Evolutionary conservation across 2,329 filamentous ascomycete genomes (phyloP).

Genomic region (Knufia fluminis): DNA sequence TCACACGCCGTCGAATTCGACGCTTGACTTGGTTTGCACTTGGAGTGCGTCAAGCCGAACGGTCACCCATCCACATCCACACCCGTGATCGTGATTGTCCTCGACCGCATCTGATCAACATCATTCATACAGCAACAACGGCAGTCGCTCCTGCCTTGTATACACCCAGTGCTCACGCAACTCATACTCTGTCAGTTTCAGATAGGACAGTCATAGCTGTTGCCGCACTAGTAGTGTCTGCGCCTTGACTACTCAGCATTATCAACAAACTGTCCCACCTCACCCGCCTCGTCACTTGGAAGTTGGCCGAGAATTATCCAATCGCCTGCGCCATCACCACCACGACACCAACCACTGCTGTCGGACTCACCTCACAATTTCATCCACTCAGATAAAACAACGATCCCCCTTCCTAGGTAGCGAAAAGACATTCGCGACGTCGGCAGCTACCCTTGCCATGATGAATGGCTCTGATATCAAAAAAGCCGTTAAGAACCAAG

Average conservation of each 20-base stretch:
- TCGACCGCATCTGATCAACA: neutral
- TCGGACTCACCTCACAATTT: constrained; percentile 4
- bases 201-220: neutral
- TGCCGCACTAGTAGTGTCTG: neutral
- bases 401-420: constrained; percentile 11
- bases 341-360: neutral
- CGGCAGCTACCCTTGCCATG: constrained; percentile 27
- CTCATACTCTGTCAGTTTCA: neutral
- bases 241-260: neutral
- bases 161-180: neutral
- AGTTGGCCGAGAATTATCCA: constrained; percentile 3
- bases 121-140: neutral
- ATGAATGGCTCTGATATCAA: constrained; percentile 59
- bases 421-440: constrained; percentile 18
- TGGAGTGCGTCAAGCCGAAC: neutral
- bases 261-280: constrained; percentile 3
- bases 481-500: constrained; percentile 56
- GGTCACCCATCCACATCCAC: neutral
- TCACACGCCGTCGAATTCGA: neutral
- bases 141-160: neutral
- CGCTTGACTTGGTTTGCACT: neutral
- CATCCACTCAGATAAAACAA: constrained; percentile 5
- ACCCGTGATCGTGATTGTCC: neutral
- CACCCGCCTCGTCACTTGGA: neutral
- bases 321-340: constrained; percentile 1